Conservation (phyloP, 495 filamentous ascomycete genomes). For the Penicillium bovifimosum region DNA sequence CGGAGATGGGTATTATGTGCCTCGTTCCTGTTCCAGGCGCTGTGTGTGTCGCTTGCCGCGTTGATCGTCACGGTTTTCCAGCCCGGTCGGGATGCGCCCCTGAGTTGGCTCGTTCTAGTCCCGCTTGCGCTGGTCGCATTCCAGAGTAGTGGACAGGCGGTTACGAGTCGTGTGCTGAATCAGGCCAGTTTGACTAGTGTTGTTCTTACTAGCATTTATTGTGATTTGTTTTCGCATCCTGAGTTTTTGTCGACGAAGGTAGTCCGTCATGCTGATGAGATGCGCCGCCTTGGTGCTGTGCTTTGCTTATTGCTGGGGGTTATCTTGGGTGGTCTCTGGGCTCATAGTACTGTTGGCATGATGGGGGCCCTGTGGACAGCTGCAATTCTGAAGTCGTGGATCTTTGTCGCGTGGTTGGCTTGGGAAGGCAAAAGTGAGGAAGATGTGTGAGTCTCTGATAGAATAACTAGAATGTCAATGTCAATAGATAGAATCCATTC, state of each 20-base stretch:
- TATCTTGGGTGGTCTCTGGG: constrained; percentile 53
- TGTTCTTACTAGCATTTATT: constrained; percentile 66
- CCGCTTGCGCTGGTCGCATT: constrained; percentile 63
- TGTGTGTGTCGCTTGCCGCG: constrained; percentile 52
- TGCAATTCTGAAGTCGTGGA: constrained; percentile 46
- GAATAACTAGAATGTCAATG: not conserved
- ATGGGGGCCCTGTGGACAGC: constrained; percentile 62
- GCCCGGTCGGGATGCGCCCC: constrained; percentile 32
- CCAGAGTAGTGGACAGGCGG: constrained; percentile 64
- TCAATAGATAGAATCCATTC: too few relatives aligned
- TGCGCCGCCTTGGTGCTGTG: constrained; percentile 53
- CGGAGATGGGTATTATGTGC: constrained; percentile 56
- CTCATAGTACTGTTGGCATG: constrained; percentile 50
- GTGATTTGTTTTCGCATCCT: constrained; percentile 62
- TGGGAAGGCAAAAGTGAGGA: constrained; percentile 34
- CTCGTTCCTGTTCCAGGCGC: constrained; percentile 53
- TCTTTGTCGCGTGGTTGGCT: constrained; percentile 49
- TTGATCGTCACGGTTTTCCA: constrained; percentile 47
- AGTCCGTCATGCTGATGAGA: constrained; percentile 50
- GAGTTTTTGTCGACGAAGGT: constrained; percentile 41
- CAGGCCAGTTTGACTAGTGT: constrained; percentile 61
- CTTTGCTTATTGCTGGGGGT: constrained; percentile 55
- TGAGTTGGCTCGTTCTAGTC: constrained; percentile 52
- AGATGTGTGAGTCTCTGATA: not conserved
- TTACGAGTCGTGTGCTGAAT: constrained; percentile 59